phyloP scores from a whole-genome alignment of 2,329 filamentous ascomycete genomes.

The Cercospora janseana region DNA sequence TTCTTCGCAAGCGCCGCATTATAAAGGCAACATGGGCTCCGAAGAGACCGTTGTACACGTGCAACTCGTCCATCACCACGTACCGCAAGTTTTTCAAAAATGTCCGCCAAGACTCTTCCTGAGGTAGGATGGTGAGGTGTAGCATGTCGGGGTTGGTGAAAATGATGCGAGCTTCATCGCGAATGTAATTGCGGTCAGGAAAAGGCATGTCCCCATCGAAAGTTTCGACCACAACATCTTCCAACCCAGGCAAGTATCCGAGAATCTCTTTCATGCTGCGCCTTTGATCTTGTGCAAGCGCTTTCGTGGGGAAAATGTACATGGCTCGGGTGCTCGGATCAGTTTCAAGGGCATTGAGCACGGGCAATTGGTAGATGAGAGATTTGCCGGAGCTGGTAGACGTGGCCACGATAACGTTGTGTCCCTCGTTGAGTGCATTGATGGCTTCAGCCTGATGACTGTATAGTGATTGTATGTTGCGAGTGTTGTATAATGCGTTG shows the following conservation, averaged over 20 bases:
- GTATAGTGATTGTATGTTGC: constrained; percentile 80
- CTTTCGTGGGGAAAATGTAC: constrained; percentile 98
- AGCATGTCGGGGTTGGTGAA: constrained; percentile 99
- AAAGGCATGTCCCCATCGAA: constrained; percentile 95
- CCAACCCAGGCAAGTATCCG: constrained; percentile 72
- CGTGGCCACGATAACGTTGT: constrained; percentile 87
- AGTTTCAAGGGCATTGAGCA: constrained; percentile 79
- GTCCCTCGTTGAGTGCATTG: constrained; percentile 77
- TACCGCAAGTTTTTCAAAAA: constrained; percentile 88
- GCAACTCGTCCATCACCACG: constrained; percentile 81
- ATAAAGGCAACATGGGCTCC: constrained; percentile 92
- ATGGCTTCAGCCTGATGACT: constrained; percentile 92
- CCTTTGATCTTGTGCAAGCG: constrained; percentile 89
- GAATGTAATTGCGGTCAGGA: constrained; percentile 70
- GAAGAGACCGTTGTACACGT: constrained; percentile 94
- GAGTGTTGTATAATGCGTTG: constrained; percentile 93
- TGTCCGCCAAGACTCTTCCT: constrained; percentile 83
- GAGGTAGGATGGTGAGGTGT: constrained; percentile 86
- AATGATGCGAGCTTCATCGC: constrained; percentile 86
- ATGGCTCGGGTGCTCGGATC: constrained; percentile 78
- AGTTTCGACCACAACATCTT: constrained; percentile 78
- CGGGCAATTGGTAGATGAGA: constrained; percentile 94
- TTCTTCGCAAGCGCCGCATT: constrained; percentile 81
- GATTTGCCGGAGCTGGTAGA: constrained; percentile 97
- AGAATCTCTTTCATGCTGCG: constrained; percentile 84